phyloP scores from a whole-genome alignment of 2,329 filamentous ascomycete genomes.

The Annulohypoxylon truncatum region DNA sequence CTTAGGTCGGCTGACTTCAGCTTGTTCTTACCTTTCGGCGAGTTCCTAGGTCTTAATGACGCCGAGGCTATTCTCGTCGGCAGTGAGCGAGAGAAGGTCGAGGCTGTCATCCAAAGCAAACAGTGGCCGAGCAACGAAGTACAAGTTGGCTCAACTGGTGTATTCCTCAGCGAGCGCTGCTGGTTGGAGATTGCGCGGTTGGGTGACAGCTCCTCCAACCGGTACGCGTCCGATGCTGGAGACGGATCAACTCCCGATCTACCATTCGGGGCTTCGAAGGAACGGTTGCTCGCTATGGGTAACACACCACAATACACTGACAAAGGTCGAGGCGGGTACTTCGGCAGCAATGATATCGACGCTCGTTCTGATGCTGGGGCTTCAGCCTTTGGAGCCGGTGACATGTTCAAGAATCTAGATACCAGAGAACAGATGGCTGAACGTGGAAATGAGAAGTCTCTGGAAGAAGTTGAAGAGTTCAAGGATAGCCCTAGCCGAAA shows the following conservation, averaged over 20 bases:
- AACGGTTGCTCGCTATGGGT: slow-evolving; percentile 64
- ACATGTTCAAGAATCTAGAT: slow-evolving; percentile 98
- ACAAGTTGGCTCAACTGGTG: slow-evolving; percentile 87
- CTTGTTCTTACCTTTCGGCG: slow-evolving; percentile 92
- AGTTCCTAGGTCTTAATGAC: slow-evolving; percentile 91
- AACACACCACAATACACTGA: slow-evolving; percentile 75
- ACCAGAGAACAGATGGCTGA: slow-evolving; percentile 95
- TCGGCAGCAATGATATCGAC: slow-evolving; percentile 81
- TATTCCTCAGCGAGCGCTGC: slow-evolving; percentile 95
- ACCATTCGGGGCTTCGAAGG: slow-evolving; percentile 71
- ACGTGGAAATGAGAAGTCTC: slow-evolving; percentile 89
- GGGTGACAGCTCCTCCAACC: slow-evolving; percentile 68
- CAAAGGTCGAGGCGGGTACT: slow-evolving; percentile 82
- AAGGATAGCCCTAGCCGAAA: slow-evolving; percentile 83
- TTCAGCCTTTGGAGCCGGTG: slow-evolving; percentile 90
- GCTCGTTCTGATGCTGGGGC: slow-evolving; percentile 89
- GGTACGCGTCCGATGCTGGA: slow-evolving; percentile 71
- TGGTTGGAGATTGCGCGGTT: slow-evolving; percentile 91
- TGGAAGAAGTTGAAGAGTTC: slow-evolving; percentile 90
- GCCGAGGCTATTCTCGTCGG: slow-evolving; percentile 87
- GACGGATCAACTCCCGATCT: slow-evolving; percentile 68
- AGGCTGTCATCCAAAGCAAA: slow-evolving; percentile 90
- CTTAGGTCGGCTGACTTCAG: slow-evolving; percentile 95
- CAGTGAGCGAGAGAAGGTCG: slow-evolving; percentile 90
- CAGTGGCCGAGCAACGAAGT: slow-evolving; percentile 94